These are phyloP conservation scores for Phallus indusiatus DNA, from an alignment of 768 basidiomycete species.

Conservation along the genomic window DNA sequence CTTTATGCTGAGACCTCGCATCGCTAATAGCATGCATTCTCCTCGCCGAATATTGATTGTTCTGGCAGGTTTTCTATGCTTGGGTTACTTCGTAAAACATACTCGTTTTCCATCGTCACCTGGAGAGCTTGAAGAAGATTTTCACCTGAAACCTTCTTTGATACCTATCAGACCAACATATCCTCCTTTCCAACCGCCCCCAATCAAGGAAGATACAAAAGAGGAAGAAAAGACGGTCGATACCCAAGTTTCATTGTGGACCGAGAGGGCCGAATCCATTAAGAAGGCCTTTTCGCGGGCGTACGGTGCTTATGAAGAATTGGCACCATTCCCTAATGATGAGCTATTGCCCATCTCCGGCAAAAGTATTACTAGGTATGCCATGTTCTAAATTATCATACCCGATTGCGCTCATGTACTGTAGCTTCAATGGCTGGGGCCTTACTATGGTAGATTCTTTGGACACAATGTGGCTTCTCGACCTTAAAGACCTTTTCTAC, in stretches of 20 bases:
- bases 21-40: background rate
- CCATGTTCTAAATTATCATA: background rate
- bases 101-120: background rate
- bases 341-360: constrained; percentile 17
- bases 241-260: background rate
- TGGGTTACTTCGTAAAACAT: background rate
- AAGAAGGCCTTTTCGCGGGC: constrained; percentile 17
- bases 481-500: constrained; percentile 29
- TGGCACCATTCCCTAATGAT: constrained; percentile 14
- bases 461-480: constrained; percentile 33
- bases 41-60: background rate
- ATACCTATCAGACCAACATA: background rate
- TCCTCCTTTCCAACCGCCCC: background rate
- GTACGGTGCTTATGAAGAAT: constrained; percentile 16
- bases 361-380: constrained; percentile 12
- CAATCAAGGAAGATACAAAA: background rate
- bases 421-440: constrained; percentile 20
- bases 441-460: constrained; percentile 34
- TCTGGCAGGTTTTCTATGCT: background rate
- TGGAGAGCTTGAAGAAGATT: background rate
- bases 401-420: background rate
- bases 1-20: background rate
- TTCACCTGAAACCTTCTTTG: background rate
- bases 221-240: background rate
- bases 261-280: constrained; percentile 10